Conservation (phyloP, 1,284 basidiomycete genomes). For the Filobasidium uniguttulatum region DNA sequence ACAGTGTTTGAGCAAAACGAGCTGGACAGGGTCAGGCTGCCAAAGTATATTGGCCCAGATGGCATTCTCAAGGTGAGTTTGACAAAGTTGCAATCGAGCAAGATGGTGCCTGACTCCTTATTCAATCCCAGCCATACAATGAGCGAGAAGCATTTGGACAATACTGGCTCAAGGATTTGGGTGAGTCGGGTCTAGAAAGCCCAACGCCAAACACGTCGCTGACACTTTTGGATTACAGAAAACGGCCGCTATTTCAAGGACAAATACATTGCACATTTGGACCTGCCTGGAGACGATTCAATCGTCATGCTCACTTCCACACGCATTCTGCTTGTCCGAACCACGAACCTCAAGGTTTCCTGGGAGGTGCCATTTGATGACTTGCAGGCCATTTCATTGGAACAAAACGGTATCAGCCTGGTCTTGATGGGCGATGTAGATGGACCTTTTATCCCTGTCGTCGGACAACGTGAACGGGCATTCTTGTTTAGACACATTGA, state of each 20-base stretch:
- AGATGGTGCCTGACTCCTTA: slow-evolving; percentile 1
- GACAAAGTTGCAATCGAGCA: neutral
- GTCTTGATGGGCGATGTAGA: slow-evolving; percentile 44
- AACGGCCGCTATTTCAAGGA: slow-evolving; percentile 73
- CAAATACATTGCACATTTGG: slow-evolving; percentile 81
- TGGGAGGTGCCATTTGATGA: slow-evolving; percentile 88
- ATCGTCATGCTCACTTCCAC: slow-evolving; percentile 69
- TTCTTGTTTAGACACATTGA: slow-evolving; percentile 42
- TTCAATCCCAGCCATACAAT: slow-evolving; percentile 55
- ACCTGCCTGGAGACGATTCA: slow-evolving; percentile 65
- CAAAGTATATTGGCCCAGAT: slow-evolving; percentile 73
- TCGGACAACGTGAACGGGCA: slow-evolving; percentile 41
- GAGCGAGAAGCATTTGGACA: slow-evolving; percentile 84
- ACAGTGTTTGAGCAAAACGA: slow-evolving; percentile 92
- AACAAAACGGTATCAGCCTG: slow-evolving; percentile 77
- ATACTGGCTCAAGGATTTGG: slow-evolving; percentile 82
- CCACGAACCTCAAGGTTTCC: slow-evolving; percentile 66
- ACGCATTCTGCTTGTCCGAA: slow-evolving; percentile 70
- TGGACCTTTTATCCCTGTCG: slow-evolving; percentile 45
- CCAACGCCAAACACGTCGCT: slow-evolving; percentile 12
- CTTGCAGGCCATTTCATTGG: slow-evolving; percentile 74
- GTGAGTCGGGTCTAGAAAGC: slow-evolving; percentile 1
- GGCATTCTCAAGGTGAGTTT: slow-evolving; percentile 62
- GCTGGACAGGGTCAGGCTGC: slow-evolving; percentile 76
- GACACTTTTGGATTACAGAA: slow-evolving; percentile 35